Conservation (phyloP, 192 early-diverging fungal species). For the Chytriomyces sp. region DNA sequence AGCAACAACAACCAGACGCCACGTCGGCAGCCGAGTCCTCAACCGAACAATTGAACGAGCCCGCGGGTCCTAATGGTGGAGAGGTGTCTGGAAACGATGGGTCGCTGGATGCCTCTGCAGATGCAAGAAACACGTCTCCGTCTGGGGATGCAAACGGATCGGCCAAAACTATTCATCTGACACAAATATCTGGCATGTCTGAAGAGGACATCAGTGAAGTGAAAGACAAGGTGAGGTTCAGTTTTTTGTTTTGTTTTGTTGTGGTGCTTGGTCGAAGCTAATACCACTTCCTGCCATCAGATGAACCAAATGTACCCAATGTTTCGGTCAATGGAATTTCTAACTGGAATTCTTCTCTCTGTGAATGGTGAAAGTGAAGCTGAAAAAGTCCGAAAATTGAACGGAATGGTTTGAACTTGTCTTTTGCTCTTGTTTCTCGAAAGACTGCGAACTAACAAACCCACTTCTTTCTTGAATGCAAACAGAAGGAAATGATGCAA, state of each 20-base stretch:
- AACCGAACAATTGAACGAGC: no score
- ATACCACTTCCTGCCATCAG: not conserved
- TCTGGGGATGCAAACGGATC: not conserved
- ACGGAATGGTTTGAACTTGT: slow-evolving; percentile 15
- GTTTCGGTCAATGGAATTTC: slow-evolving; percentile 23
- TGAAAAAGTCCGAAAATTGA: slow-evolving; percentile 24
- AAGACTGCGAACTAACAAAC: no score
- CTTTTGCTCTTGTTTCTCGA: no score
- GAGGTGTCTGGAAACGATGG: no score
- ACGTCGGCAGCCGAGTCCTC: no score
- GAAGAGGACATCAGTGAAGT: slow-evolving; percentile 17
- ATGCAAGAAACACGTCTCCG: no score
- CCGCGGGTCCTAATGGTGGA: no score
- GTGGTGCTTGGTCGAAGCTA: no score
- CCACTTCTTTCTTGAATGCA: not conserved
- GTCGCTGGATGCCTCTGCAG: no score
- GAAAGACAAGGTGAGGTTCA: not conserved
- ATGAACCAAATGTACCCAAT: slow-evolving; percentile 28
- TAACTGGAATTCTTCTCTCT: slow-evolving; percentile 16
- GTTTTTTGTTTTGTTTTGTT: no score
- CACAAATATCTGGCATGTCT: slow-evolving; percentile 23
- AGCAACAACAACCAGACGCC: no score
- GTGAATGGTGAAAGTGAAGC: slow-evolving; percentile 25
- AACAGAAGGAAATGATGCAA: slow-evolving; percentile 30
- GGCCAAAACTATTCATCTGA: slow-evolving; percentile 14